These are phyloP conservation scores for Amanita brunnescens DNA, from an alignment of 768 basidiomycete species.

Conservation along the genomic window DNA sequence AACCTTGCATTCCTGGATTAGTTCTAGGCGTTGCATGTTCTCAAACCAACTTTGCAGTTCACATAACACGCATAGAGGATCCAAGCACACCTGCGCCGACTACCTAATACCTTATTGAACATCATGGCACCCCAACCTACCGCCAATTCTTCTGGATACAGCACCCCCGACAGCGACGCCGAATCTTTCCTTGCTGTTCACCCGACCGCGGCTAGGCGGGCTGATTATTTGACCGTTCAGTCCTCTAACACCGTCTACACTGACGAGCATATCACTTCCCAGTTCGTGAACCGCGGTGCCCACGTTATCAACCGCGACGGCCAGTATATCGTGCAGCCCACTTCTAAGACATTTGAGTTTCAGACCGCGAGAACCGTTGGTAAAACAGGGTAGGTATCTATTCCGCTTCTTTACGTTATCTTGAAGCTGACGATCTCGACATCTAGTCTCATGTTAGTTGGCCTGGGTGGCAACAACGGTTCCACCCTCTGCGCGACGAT, in stretches of 20 bases:
- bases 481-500: conserved; percentile 90
- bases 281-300: conserved; percentile 74
- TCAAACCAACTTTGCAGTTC: conserved; percentile 86
- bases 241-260: conserved; percentile 76
- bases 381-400: conserved; percentile 77
- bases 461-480: conserved; percentile 96
- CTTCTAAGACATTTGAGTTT: conserved; percentile 79
- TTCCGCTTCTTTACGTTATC: conserved; percentile 2
- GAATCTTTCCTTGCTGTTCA: conserved; percentile 67
- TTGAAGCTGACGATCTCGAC: conserved; percentile 7
- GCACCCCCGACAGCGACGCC: conserved; percentile 63
- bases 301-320: conserved; percentile 63
- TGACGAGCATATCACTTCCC: conserved; percentile 75
- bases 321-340: conserved; percentile 72
- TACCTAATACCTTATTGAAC: conserved; percentile 42
- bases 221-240: conserved; percentile 68
- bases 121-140: conserved; percentile 42
- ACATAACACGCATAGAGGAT: conserved; percentile 85
- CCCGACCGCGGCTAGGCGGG: conserved; percentile 78
- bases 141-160: conserved; percentile 55
- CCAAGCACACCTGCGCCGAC: conserved; percentile 71
- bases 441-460: conserved; percentile 89
- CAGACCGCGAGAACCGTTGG: conserved; percentile 78
- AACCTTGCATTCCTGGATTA: conserved; percentile 1
- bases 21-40: conserved; percentile 75